Percentiles rank a stretch among this genome's conserved stretches.
phyloP scores from a whole-genome alignment of 495 filamentous ascomycete genomes.

The Saxophila tyrrhenica region DNA sequence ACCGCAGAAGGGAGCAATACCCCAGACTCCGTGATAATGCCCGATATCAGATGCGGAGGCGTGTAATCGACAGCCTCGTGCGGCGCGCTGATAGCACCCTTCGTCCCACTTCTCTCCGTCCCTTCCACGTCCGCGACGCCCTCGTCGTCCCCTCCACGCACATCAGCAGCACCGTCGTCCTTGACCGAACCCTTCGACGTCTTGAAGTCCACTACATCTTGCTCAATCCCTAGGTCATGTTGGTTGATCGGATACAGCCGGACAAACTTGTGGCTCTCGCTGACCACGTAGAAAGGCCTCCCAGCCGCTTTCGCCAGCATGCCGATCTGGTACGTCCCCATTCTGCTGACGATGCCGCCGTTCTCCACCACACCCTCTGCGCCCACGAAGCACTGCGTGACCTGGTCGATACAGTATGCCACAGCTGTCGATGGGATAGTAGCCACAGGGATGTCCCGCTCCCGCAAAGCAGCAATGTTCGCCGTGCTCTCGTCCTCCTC shows the following conservation, averaged over 20 bases:
- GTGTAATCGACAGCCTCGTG: constrained; percentile 73
- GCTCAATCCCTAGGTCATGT: constrained; percentile 64
- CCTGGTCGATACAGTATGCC: constrained; percentile 71
- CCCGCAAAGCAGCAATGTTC: constrained; percentile 49
- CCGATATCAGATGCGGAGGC: constrained; percentile 68
- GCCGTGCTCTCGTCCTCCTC: constrained; percentile 22
- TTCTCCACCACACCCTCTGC: constrained; percentile 93
- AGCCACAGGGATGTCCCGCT: constrained; percentile 67
- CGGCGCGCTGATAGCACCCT: constrained; percentile 11
- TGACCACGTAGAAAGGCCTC: constrained; percentile 81
- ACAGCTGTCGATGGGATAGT: constrained; percentile 72
- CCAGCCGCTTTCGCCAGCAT: constrained; percentile 63
- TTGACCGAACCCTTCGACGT: constrained; percentile 27
- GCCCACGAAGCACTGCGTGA: constrained; percentile 74
- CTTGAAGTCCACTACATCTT: constrained; percentile 62
- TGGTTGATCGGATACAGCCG: constrained; percentile 67
- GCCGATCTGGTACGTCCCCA: constrained; percentile 89
- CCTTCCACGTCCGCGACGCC: constrained; percentile 14
- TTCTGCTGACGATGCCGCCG: constrained; percentile 76
- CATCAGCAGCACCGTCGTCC: constrained; percentile 23
- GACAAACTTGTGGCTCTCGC: constrained; percentile 93
- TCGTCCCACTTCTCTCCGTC: constrained; percentile 5
- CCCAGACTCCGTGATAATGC: constrained; percentile 65
- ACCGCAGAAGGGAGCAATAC: constrained; percentile 66
- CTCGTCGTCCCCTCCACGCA: constrained; percentile 18